Evolutionary conservation across 495 filamentous ascomycete species (phyloP).

Genomic region (Jackrogersella multiformis): DNA sequence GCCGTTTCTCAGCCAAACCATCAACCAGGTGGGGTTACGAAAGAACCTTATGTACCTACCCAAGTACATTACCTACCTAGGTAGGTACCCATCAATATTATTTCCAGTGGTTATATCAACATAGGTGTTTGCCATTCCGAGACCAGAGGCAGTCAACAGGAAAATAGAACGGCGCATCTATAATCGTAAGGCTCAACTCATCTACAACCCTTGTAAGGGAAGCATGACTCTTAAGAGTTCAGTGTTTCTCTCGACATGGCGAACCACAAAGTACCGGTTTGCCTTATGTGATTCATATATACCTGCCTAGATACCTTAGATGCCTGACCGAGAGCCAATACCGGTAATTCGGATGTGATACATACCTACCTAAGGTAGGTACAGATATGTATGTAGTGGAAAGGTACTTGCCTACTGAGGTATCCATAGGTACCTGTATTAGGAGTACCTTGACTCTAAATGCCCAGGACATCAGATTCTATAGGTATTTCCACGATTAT

Average conservation of each 20-base stretch:
- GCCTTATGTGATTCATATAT: no score
- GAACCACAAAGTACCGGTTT: background rate
- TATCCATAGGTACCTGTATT: constrained; percentile 15
- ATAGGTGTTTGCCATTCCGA: background rate
- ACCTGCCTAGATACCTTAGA: constrained; percentile 14
- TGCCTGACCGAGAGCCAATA: constrained; percentile 32
- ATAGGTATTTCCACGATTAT: background rate
- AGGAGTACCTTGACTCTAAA: constrained; percentile 8
- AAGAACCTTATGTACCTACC: background rate
- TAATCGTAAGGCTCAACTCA: no score
- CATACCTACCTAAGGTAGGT: constrained; percentile 8
- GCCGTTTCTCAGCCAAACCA: constrained; percentile 26
- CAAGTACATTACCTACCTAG: no score
- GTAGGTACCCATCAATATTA: background rate
- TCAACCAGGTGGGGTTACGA: background rate
- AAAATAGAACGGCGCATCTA: background rate
- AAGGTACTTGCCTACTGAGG: constrained; percentile 12
- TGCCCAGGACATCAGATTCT: background rate
- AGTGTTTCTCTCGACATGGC: constrained; percentile 1
- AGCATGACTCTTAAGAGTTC: background rate
- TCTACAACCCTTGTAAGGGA: background rate
- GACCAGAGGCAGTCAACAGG: background rate
- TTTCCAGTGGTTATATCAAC: background rate
- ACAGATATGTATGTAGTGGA: no score
- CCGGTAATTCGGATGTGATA: constrained; percentile 14